A percentile compares a stretch with the other conserved stretches of the same genome.
These are phyloP conservation scores for Aspergillus quadricinctus DNA, from an alignment of 2,329 filamentous ascomycete species.

Conservation along the genomic window DNA sequence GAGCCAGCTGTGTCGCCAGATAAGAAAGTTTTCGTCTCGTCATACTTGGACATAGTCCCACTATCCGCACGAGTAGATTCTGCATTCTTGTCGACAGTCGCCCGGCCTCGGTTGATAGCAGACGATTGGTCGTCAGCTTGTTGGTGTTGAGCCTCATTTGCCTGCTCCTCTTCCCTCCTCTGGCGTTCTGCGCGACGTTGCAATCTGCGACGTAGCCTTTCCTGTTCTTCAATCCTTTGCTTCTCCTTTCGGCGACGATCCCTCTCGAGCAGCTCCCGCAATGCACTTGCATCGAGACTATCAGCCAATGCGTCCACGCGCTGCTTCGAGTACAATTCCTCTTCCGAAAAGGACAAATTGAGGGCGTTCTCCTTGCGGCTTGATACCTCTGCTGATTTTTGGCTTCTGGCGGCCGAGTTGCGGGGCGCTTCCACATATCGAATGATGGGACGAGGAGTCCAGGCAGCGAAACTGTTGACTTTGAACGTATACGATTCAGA, in stretches of 20 bases:
- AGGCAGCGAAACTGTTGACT: conserved; percentile 72
- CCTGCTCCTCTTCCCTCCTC: conserved; percentile 52
- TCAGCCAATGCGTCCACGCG: conserved; percentile 70
- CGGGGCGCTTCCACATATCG: conserved; percentile 66
- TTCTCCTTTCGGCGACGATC: conserved; percentile 76
- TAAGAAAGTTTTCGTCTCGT: conserved; percentile 6
- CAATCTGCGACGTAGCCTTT: conserved; percentile 50
- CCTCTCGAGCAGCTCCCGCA: conserved; percentile 85
- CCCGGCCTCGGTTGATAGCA: conserved; percentile 4
- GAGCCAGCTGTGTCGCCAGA: conserved; percentile 18
- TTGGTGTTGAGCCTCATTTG: conserved; percentile 1
- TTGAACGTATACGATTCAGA: conserved; percentile 75
- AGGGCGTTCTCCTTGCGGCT: conserved; percentile 50
- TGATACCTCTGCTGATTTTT: conserved; percentile 46
- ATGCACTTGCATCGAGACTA: conserved; percentile 74
- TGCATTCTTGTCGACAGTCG: conserved; percentile 4
- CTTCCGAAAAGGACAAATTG: conserved; percentile 57
- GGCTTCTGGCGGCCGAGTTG: conserved; percentile 45
- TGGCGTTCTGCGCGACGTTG: conserved; percentile 50
- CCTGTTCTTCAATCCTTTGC: conserved; percentile 66
- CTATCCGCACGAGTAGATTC: conserved; percentile 8
- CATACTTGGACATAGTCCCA: conserved; percentile 1
- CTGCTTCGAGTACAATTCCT: conserved; percentile 57
- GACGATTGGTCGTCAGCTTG: conserved; percentile 6
- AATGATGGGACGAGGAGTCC: conserved; percentile 80